phyloP scores from a whole-genome alignment of 1,284 basidiomycete genomes.

The Ceratobasidium sp. region DNA sequence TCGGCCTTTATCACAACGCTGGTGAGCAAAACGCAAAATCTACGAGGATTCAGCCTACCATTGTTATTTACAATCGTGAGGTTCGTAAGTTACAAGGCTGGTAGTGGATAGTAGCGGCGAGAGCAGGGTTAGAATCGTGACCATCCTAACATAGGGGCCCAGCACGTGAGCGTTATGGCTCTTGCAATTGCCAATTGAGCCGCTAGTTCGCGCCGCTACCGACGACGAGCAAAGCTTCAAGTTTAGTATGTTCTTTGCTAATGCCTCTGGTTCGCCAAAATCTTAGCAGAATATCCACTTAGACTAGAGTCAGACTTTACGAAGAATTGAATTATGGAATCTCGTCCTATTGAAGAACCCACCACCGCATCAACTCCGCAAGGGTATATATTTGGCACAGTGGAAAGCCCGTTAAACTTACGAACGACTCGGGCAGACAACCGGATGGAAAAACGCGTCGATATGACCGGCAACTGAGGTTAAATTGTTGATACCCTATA shows the following conservation, averaged over 20 bases:
- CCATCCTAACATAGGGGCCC: slow-evolving; percentile 30
- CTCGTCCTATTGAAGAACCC: slow-evolving; percentile 38
- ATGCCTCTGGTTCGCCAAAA: background rate
- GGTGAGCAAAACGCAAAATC: background rate
- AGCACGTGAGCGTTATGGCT: slow-evolving; percentile 26
- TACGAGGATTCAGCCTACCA: background rate
- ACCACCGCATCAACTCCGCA: slow-evolving; percentile 32
- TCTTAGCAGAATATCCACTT: background rate
- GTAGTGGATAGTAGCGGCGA: slow-evolving; percentile 10
- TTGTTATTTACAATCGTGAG: slow-evolving; percentile 15
- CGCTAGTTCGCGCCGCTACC: slow-evolving; percentile 34
- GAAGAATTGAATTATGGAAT: background rate
- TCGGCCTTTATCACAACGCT: slow-evolving; percentile 21
- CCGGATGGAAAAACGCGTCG: slow-evolving; percentile 88
- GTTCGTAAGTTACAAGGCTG: slow-evolving; percentile 19
- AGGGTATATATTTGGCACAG: slow-evolving; percentile 21
- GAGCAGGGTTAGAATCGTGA: slow-evolving; percentile 1
- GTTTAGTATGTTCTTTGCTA: background rate
- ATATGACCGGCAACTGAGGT: slow-evolving; percentile 94
- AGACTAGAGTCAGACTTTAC: background rate
- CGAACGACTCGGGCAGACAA: slow-evolving; percentile 50
- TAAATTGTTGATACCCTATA: slow-evolving; percentile 50
- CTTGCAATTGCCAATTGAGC: slow-evolving; percentile 17
- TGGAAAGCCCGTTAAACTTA: background rate
- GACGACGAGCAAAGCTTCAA: background rate